These are phyloP conservation scores for Tulasnella calospora DNA, from an alignment of 768 basidiomycete genomes.

Conservation along the genomic window DNA sequence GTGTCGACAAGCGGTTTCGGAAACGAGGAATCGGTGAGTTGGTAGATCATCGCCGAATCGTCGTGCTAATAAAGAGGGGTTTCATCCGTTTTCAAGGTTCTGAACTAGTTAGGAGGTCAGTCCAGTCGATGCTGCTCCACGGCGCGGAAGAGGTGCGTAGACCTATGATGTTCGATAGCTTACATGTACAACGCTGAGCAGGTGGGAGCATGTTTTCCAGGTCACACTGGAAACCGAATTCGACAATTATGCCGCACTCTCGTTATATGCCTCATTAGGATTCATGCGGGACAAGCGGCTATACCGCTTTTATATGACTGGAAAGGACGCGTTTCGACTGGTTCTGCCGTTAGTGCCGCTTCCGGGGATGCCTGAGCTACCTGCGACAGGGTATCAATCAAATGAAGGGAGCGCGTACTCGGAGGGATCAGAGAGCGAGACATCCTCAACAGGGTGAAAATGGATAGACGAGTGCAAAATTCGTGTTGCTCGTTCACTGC, in stretches of 20 bases:
- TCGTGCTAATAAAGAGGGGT: background rate
- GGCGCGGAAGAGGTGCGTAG: slow-evolving; percentile 78
- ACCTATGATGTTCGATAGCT: background rate
- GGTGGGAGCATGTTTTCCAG: slow-evolving; percentile 39
- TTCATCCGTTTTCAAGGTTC: slow-evolving; percentile 55
- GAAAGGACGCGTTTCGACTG: slow-evolving; percentile 89
- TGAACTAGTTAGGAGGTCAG: slow-evolving; percentile 73
- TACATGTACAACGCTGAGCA: background rate
- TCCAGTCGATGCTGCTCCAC: slow-evolving; percentile 74
- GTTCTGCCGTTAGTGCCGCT: slow-evolving; percentile 51
- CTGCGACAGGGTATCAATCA: background rate
- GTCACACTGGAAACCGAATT: slow-evolving; percentile 94
- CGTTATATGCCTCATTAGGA: slow-evolving; percentile 85
- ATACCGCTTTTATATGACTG: slow-evolving; percentile 92
- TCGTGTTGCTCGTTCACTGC: background rate
- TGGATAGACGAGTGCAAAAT: background rate
- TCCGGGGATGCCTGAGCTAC: background rate
- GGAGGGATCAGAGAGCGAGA: background rate
- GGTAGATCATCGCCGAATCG: background rate
- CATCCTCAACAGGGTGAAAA: background rate
- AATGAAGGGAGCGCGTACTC: background rate
- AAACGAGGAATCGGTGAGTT: slow-evolving; percentile 87
- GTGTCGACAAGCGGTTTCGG: slow-evolving; percentile 75
- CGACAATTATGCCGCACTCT: slow-evolving; percentile 83
- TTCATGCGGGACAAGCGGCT: slow-evolving; percentile 95